Base-by-base conservation (phyloP, 2,329 filamentous ascomycete genomes). In the Coleophoma crateriformis region DNA sequence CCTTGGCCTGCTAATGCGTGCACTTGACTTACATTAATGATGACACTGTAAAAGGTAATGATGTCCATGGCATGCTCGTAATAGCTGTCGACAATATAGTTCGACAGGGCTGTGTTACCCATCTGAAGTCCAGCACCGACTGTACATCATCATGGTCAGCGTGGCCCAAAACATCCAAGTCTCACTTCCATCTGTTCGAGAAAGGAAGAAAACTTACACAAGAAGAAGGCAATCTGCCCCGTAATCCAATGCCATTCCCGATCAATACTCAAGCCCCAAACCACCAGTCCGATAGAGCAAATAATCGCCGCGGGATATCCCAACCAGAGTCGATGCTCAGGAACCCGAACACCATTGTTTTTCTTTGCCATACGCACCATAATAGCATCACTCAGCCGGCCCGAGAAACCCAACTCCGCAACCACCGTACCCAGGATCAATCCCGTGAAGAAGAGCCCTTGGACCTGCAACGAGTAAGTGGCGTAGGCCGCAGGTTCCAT, bases 241-340 rank as follows among this genome's bases (percentile, higher is more conserved):
- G 79, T 72, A 34, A 79, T 76, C 76, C 77, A 81, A 60, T 81
- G 77, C 56, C 75, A 79, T 0, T 59, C 59, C 38, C 66, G 68
- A 50, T 80, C 77, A 13, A 81, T 65, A 46, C 74, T 78, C 39
- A 81, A 59, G 0, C 78, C 78, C 78, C 78, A 82, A 44, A 81
- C 42, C 33, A 79, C 67, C 33, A 77, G 60, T 0, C 78, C 78
- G 7, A 77, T 59, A 62, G 71, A 68, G 1, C 70, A 76, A 11
- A 78, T 50, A 4, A 74, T 8, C 3, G 71, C 68, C 12, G 75
- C 77, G 7, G 78, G 78, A 61, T 79, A 81, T 3, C 69, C 71
- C 12, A 81, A 61, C 76, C 76, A 81, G 19, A 81, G 60, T 14
- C 78, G 68, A 75, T 78, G 78, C 61, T 82, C 78, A 0, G 78